Conservation (phyloP, 2,329 filamentous ascomycete genomes). For the Alternaria arbusti region DNA sequence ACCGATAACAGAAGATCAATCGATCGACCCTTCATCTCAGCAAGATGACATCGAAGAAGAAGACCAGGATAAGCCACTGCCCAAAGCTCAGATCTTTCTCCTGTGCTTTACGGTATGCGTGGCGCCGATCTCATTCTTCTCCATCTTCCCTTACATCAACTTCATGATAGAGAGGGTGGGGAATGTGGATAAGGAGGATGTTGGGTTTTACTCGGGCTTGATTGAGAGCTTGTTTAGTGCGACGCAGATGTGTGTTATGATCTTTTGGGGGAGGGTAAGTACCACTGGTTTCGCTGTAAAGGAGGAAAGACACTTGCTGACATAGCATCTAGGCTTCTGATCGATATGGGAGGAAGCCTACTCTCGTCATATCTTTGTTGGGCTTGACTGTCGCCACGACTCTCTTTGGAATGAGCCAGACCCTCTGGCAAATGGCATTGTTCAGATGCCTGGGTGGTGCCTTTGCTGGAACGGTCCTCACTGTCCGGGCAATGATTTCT, state of each 20-base stretch:
- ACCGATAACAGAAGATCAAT: constrained; percentile 18
- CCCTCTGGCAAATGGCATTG: constrained; percentile 76
- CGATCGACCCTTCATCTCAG: not conserved
- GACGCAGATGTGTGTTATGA: constrained; percentile 79
- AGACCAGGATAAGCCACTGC: constrained; percentile 36
- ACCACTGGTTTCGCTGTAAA: not conserved
- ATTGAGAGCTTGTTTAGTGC: constrained; percentile 75
- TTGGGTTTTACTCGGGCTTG: constrained; percentile 80
- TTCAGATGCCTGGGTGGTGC: constrained; percentile 74
- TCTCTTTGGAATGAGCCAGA: constrained; percentile 71
- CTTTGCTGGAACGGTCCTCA: constrained; percentile 76
- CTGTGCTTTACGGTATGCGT: constrained; percentile 76
- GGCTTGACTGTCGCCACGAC: constrained; percentile 68
- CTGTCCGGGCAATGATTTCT: constrained; percentile 77
- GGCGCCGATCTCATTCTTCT: constrained; percentile 83
- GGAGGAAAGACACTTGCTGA: not conserved
- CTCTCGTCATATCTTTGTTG: constrained; percentile 70
- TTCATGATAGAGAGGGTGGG: constrained; percentile 76
- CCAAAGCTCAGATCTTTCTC: constrained; percentile 65
- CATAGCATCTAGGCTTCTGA: constrained; percentile 61
- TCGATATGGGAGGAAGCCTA: constrained; percentile 72
- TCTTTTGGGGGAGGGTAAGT: constrained; percentile 65
- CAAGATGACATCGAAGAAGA: not conserved
- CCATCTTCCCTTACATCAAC: constrained; percentile 81
- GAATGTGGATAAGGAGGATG: constrained; percentile 65